A percentile compares a stretch with the other conserved stretches of the same genome.
Conservation (phyloP, 345 rosid species). For the Ricinus communis region DNA sequence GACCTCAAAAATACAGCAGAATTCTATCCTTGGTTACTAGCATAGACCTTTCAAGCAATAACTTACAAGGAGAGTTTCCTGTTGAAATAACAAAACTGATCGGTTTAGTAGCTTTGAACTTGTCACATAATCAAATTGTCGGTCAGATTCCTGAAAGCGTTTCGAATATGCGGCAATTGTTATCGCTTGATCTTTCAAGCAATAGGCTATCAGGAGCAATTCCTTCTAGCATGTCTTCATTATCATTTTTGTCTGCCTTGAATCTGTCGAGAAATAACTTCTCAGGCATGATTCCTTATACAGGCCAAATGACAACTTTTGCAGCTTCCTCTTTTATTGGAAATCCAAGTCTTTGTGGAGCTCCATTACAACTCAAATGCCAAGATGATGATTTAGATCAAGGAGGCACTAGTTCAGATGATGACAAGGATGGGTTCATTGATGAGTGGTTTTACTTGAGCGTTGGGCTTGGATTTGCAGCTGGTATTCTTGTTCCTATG, state of each 20-base stretch:
- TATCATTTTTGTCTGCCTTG: conserved; percentile 38
- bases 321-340: conserved; percentile 34
- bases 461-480: conserved; percentile 49
- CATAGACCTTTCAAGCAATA: conserved; percentile 45
- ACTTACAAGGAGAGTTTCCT: conserved; percentile 41
- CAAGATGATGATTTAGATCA: conserved; percentile 11
- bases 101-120: conserved; percentile 39
- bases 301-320: conserved; percentile 36
- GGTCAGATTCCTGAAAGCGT: conserved; percentile 39
- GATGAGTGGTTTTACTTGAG: conserved; percentile 48
- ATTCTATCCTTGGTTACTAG: conserved; percentile 47
- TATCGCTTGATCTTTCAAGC: conserved; percentile 52
- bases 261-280: conserved; percentile 39
- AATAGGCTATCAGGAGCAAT: conserved; percentile 42
- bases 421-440: conserved; percentile 19
- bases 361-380: conserved; percentile 33
- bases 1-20: conserved; percentile 33
- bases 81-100: conserved; percentile 32
- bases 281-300: conserved; percentile 40
- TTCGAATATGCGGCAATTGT: conserved; percentile 34
- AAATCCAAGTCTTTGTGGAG: conserved; percentile 44
- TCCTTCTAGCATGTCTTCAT: conserved; percentile 38
- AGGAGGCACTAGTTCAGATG: conserved; percentile 13
- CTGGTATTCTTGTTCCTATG: conserved; percentile 34
- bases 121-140: conserved; percentile 35